These are phyloP conservation scores for Penicillium sp. DNA, from an alignment of 2,329 filamentous ascomycete genomes.

Conservation along the genomic window DNA sequence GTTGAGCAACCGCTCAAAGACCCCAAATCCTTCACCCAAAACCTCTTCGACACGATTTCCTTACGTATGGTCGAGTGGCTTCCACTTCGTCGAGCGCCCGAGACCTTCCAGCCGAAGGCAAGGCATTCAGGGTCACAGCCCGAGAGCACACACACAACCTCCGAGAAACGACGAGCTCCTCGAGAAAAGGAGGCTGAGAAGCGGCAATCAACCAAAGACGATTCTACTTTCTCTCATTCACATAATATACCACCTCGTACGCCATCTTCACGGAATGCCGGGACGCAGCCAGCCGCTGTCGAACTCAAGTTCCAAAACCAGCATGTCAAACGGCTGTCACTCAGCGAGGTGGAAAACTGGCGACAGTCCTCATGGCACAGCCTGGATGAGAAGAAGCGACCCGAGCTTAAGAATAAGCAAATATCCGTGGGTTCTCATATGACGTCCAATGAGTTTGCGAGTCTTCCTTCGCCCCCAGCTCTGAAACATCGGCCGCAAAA, in stretches of 20 bases:
- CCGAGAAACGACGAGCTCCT: not conserved
- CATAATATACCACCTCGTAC: slow-evolving; percentile 24
- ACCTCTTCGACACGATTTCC: slow-evolving; percentile 50
- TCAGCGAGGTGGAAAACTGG: slow-evolving; percentile 39
- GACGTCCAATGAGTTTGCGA: slow-evolving; percentile 24
- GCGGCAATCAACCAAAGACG: slow-evolving; percentile 7
- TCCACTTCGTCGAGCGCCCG: slow-evolving; percentile 37
- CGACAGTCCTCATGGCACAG: slow-evolving; percentile 32
- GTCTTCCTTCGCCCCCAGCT: slow-evolving; percentile 39
- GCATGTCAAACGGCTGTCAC: slow-evolving; percentile 40
- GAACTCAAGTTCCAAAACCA: slow-evolving; percentile 40
- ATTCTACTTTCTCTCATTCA: slow-evolving; percentile 5
- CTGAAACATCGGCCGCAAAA: slow-evolving; percentile 42
- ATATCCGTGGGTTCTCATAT: slow-evolving; percentile 32
- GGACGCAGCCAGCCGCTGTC: slow-evolving; percentile 30
- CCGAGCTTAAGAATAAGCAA: slow-evolving; percentile 33
- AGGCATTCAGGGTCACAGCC: not conserved
- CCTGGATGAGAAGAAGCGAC: slow-evolving; percentile 32
- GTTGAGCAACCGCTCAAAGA: slow-evolving; percentile 48
- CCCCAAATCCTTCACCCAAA: slow-evolving; percentile 61
- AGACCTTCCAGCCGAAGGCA: slow-evolving; percentile 15
- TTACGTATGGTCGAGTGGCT: slow-evolving; percentile 49
- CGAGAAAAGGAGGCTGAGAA: slow-evolving; percentile 6
- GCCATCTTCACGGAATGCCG: slow-evolving; percentile 27
- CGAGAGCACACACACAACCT: not conserved